These are phyloP conservation scores for Pistacia integerrima DNA, from an alignment of 345 rosid species.

Conservation along the genomic window DNA sequence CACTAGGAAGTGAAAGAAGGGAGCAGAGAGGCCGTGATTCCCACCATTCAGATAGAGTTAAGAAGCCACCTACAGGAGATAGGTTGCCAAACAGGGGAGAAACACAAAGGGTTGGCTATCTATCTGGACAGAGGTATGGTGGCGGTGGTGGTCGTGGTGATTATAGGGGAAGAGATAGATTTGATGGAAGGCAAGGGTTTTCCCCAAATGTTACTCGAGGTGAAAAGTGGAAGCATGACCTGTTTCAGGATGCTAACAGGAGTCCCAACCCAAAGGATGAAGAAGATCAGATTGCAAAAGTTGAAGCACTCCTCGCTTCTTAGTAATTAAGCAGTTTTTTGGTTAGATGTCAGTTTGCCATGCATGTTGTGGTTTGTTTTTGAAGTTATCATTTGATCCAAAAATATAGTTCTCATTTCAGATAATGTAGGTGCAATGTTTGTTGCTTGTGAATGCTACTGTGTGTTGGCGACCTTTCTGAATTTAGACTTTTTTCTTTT, in stretches of 20 bases:
- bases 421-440: background rate
- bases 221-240: conserved; percentile 95
- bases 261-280: conserved; percentile 74
- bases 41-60: conserved; percentile 40
- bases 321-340: conserved; percentile 17
- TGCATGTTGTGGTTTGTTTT: background rate
- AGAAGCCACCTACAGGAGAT: conserved; percentile 44
- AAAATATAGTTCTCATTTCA: background rate
- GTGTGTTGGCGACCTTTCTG: background rate
- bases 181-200: too few relatives aligned
- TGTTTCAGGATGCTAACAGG: conserved; percentile 75
- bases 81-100: conserved; percentile 52
- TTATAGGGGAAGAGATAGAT: conserved; percentile 62
- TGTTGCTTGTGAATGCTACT: background rate
- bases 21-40: conserved; percentile 51
- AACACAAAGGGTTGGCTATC: conserved; percentile 36
- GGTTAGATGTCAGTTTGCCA: background rate
- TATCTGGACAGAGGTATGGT: conserved; percentile 48
- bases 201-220: conserved; percentile 39
- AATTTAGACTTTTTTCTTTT: background rate
- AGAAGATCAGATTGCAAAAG: conserved; percentile 88
- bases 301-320: conserved; percentile 84
- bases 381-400: background rate
- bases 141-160: conserved; percentile 27
- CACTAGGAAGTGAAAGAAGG: conserved; percentile 43